Conservation (phyloP, 2,329 filamentous ascomycete species). For the Clarireedia monteithiana region DNA sequence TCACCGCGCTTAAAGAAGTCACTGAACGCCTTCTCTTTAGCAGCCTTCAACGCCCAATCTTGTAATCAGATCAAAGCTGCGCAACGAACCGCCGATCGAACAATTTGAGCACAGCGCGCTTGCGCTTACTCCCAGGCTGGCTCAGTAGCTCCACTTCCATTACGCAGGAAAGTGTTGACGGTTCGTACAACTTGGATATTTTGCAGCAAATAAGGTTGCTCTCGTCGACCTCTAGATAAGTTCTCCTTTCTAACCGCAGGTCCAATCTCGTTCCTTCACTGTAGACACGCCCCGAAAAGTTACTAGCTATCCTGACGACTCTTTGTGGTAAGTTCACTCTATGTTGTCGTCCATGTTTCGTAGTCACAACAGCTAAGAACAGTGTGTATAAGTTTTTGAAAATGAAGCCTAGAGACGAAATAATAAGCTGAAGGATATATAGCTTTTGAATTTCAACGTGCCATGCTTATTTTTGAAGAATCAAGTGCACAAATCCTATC, state of each 20-base stretch:
- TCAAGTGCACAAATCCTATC: too few species aligned
- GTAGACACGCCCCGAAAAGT: not conserved
- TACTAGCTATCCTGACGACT: not conserved
- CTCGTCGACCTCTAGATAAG: not conserved
- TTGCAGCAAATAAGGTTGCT: not conserved
- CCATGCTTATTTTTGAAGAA: too few species aligned
- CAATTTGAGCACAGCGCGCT: not conserved
- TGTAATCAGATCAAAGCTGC: not conserved
- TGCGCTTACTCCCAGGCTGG: not conserved
- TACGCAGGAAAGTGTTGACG: not conserved
- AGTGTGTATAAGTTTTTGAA: not conserved
- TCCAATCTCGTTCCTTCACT: not conserved
- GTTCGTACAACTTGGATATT: not conserved
- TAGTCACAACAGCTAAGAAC: not conserved
- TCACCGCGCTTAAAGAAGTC: not conserved
- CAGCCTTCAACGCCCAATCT: not conserved
- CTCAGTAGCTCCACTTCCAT: not conserved
- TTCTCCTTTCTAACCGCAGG: not conserved
- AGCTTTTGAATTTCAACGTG: too few species aligned
- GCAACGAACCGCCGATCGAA: not conserved
- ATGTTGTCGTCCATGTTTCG: not conserved
- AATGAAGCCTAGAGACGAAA: too few species aligned
- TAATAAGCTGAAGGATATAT: too few species aligned
- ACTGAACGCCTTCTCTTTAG: not conserved
- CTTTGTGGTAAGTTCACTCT: not conserved